Evolutionary conservation across 176 grass and related monocot genomes (phyloP).

Genomic region (sorghum (Sorghum bicolor)): Sorghum_bicolor_NCBIv3 NC_012871.2:66384001-66384500

Average conservation of each 20-base stretch:
- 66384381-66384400: no score
- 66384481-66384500: no score
- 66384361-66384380: no score
- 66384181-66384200: constrained; percentile 98
- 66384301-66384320: no score
- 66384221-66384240: constrained; percentile 82
- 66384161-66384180: constrained; percentile 99
- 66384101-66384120: neutral
- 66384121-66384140: no score
- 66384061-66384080: neutral
- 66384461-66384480: no score
- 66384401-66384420: no score
- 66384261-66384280: constrained; percentile 97
- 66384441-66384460: no score
- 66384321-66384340: no score
- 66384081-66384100: neutral
- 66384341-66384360: no score
- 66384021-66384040: constrained; percentile 91
- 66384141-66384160: neutral
- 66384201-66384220: constrained; percentile 98
- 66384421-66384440: no score
- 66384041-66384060: neutral
- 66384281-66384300: neutral
- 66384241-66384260: constrained; percentile 94
- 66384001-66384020: constrained; percentile 82